These are phyloP conservation scores for Populus nigra DNA, from an alignment of 345 rosid genomes.

Conservation along the genomic window DNA sequence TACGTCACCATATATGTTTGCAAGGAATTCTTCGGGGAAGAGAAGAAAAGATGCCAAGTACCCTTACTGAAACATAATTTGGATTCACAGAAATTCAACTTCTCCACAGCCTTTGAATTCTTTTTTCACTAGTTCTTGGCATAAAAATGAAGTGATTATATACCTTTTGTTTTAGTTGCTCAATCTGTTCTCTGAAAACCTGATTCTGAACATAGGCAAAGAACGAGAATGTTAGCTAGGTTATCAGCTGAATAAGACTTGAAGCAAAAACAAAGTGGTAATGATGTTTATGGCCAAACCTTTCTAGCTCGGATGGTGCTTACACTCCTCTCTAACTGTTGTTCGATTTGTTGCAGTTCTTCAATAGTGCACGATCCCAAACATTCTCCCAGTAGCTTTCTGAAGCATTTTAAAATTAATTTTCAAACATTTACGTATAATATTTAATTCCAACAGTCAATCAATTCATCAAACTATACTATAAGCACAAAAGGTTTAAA, in stretches of 20 bases:
- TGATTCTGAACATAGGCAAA: constrained; percentile 45
- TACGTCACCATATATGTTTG: not conserved
- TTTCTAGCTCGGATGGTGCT: constrained; percentile 35
- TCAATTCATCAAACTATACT: not conserved
- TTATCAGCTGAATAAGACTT: not conserved
- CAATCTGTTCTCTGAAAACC: constrained; percentile 67
- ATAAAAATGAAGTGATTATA: not conserved
- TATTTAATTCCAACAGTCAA: not conserved
- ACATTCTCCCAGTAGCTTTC: constrained; percentile 43
- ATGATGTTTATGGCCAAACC: constrained; percentile 14
- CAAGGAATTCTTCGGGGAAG: not conserved
- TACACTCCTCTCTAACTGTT: constrained; percentile 41
- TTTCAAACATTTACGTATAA: not conserved
- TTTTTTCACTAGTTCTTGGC: not conserved
- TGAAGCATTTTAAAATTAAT: not conserved
- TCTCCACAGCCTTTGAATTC: not conserved
- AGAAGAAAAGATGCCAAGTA: not conserved
- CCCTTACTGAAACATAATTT: not conserved
- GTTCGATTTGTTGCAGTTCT: constrained; percentile 41
- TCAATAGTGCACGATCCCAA: constrained; percentile 35
- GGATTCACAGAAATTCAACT: not conserved
- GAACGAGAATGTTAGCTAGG: not conserved
- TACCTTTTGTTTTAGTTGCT: constrained; percentile 69
- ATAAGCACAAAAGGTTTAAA: not conserved
- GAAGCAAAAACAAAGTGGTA: not conserved